Base-by-base conservation (phyloP, 108 stramenopile species). In the Cylindrotheca closterium region DNA sequence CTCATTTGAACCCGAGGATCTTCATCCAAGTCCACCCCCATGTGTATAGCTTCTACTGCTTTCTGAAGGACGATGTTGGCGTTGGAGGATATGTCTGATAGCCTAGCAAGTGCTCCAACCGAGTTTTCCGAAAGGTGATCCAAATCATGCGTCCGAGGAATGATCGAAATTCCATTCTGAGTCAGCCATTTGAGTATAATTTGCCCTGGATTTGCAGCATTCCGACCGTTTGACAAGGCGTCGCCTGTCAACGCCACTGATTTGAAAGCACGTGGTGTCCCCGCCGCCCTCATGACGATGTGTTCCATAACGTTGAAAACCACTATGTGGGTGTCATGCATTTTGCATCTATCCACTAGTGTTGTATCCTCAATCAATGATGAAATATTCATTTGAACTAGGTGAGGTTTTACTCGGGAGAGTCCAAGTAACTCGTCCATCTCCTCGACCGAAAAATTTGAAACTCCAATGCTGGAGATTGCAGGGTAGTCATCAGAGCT, bases 241-340 rank as follows among this genome's bases (percentile, higher is more conserved):
- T 42, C 37, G 37, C 37, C 37, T 7, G 37, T 42, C 37, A 42
- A 10, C 37, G 15, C 7, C 15, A 42, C 7, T 7, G 37, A 42
- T 15, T 75, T 56, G 55, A 82, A 67, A 28, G 79, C 77, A 21
- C 34, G 17, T 0, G 81, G 79, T 49, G 49, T 33, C 15, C 46
- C 28, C 5, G 60, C 65, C 4, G 51, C 54, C 1, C 57, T 56
- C 3, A 29, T 46, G 0, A 67, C 17, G 10, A 88, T 71, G 26
- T 87, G 79, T 71, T 81, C 77, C 74, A 91, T 86, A 1, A 92
- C 84, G 26, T 84, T 86, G 78, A 79, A 92, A 1, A 83, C 75
- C 57, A 85, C 83, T 22, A 88, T 77, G 18, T 74, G 65, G 19
- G 87, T 81, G 26, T 68, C 45, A 34, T 86, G 54, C 17, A 70